A percentile compares a stretch with the other conserved stretches of the same genome.
These are phyloP conservation scores for Quercus mongolica DNA, from an alignment of 306 rosid genomes.

Conservation along the genomic window DNA sequence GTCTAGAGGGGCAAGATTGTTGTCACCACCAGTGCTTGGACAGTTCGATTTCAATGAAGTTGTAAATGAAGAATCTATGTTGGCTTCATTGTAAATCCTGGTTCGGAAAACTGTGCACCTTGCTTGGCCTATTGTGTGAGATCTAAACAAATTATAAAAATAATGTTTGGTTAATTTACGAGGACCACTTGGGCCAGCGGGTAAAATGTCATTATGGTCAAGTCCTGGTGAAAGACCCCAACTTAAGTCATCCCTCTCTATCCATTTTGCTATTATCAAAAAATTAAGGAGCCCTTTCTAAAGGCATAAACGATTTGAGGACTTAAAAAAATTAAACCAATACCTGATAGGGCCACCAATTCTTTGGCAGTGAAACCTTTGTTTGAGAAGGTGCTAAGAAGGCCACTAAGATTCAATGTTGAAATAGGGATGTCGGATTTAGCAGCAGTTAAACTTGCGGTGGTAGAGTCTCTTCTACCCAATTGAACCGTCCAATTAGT, in stretches of 20 bases:
- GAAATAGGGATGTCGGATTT: slow-evolving; percentile 55
- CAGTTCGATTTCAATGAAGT: slow-evolving; percentile 34
- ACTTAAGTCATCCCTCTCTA: too few relatives aligned
- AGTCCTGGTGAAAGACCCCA: too few relatives aligned
- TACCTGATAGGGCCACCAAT: slow-evolving; percentile 65
- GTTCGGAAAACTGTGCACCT: slow-evolving; percentile 33
- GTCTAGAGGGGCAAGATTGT: slow-evolving; percentile 44
- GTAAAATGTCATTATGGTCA: too few relatives aligned
- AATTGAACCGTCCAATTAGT: slow-evolving; percentile 41
- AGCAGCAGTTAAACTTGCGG: slow-evolving; percentile 51
- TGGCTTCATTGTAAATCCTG: slow-evolving; percentile 54
- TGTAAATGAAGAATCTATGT: slow-evolving; percentile 52
- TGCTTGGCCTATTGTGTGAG: slow-evolving; percentile 63
- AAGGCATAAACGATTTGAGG: too few relatives aligned
- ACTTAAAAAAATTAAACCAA: too few relatives aligned
- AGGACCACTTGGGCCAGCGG: too few relatives aligned
- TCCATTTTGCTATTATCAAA: too few relatives aligned
- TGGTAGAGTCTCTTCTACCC: slow-evolving; percentile 77
- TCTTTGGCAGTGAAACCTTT: slow-evolving; percentile 52
- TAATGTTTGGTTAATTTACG: too few relatives aligned
- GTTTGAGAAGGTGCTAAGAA: slow-evolving; percentile 45
- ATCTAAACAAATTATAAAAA: slow-evolving; percentile 15
- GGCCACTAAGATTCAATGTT: slow-evolving; percentile 26
- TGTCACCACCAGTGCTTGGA: slow-evolving; percentile 45
- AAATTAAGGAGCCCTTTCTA: too few relatives aligned